phyloP scores from a whole-genome alignment of 192 early-diverging fungal species.

The Linnemannia hyalina region DNA sequence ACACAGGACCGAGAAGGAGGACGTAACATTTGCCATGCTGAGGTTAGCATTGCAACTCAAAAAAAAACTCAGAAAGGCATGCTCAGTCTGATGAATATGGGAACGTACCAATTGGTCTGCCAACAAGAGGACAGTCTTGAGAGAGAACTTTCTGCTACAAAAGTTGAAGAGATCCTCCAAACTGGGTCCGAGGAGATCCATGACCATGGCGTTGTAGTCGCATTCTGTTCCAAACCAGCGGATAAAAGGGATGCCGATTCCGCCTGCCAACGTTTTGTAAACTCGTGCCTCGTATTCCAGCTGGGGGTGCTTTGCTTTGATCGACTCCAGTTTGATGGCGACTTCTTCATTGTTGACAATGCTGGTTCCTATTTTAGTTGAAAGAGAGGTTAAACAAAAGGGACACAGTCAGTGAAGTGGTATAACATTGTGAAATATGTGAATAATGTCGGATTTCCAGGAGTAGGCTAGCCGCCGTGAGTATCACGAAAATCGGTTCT shows the following conservation, averaged over 20 bases:
- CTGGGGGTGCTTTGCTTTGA: conserved; percentile 96
- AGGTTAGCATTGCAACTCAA: neutral
- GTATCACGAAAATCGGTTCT: too few relatives aligned
- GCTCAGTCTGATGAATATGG: neutral
- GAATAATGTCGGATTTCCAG: too few relatives aligned
- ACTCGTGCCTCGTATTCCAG: conserved; percentile 98
- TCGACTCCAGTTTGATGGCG: conserved; percentile 96
- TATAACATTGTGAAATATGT: neutral
- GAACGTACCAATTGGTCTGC: conserved; percentile 85
- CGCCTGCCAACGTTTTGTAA: conserved; percentile 94
- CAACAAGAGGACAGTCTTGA: conserved; percentile 89
- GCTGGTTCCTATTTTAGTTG: conserved; percentile 51
- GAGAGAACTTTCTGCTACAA: conserved; percentile 88
- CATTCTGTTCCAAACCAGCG: conserved; percentile 87
- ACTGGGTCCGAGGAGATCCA: conserved; percentile 92
- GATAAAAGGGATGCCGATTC: conserved; percentile 91
- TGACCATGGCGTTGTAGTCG: conserved; percentile 89
- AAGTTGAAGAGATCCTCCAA: conserved; percentile 93
- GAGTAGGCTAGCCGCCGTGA: too few relatives aligned
- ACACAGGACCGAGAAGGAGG: neutral
- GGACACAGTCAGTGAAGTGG: neutral
- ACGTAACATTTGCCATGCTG: neutral
- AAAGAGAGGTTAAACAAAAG: neutral
- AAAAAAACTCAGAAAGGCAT: neutral
- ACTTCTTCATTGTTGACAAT: conserved; percentile 90